These are phyloP conservation scores for Aegilops speltoides DNA, from an alignment of 176 grass and related monocot genomes.

Conservation along the genomic window DNA sequence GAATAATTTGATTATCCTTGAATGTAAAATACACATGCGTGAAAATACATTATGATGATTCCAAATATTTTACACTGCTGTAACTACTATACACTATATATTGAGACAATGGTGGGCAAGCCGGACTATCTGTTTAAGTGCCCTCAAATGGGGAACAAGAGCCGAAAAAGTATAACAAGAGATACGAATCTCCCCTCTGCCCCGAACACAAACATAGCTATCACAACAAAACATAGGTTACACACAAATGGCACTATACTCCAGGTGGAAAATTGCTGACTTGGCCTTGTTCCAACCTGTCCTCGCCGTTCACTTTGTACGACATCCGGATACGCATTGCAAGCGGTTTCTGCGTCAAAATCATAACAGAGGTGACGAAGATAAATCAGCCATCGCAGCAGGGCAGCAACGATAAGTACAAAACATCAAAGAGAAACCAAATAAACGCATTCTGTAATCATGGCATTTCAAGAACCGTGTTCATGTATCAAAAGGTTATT, in stretches of 20 bases:
- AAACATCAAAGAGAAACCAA: background rate
- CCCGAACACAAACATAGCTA: slow-evolving; percentile 19
- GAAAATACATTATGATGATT: slow-evolving; percentile 37
- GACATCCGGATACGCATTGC: slow-evolving; percentile 88
- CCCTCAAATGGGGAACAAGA: slow-evolving; percentile 25
- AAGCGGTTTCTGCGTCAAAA: slow-evolving; percentile 64
- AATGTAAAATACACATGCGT: background rate
- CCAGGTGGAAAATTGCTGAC: slow-evolving; percentile 86
- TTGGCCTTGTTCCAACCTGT: slow-evolving; percentile 92
- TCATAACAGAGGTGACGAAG: slow-evolving; percentile 5
- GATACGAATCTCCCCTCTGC: background rate
- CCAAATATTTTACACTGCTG: slow-evolving; percentile 8
- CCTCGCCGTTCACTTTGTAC: slow-evolving; percentile 86
- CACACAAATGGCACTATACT: slow-evolving; percentile 45
- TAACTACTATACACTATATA: slow-evolving; percentile 60
- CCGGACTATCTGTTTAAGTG: slow-evolving; percentile 20
- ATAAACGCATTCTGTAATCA: background rate
- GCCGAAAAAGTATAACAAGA: slow-evolving; percentile 7
- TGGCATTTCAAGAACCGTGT: background rate
- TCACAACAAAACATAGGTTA: slow-evolving; percentile 34
- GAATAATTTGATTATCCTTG: background rate
- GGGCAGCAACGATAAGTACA: background rate
- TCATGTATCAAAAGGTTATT: background rate
- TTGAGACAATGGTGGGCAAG: slow-evolving; percentile 32
- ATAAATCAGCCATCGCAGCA: slow-evolving; percentile 7